Evolutionary conservation across 2,329 filamentous ascomycete genomes (phyloP), one percentile per base, ranked within the genome.

Genomic region (Colletotrichum sansevieriae): DNA sequence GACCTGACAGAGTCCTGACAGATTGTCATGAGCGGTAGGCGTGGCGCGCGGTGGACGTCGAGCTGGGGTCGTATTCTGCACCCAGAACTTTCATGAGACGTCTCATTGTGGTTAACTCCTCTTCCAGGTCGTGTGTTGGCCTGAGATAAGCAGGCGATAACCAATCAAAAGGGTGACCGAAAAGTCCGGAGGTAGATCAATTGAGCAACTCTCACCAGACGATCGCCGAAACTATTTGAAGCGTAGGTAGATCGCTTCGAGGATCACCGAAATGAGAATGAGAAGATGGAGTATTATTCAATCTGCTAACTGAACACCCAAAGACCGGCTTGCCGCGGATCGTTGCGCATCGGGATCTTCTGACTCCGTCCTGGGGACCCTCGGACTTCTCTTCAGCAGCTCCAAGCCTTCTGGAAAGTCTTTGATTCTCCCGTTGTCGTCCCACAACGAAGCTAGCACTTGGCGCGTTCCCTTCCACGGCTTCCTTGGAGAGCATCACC

Each of bases 371-470:
- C 55, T 57, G 20, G 60, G 46, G 43, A 65, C 66, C 39, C 51
- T 70, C 29, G 43, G 72, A 70, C 63, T 73, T 41, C 49, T 56
- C 51, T 41, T 66, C 54, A 72, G 52, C 43, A 73, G 51, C 29
- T 71, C 59, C 4, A 63, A 61, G 12, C 75, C 74, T 52, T 76
- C 73, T 12, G 68, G 46, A 61, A 72, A 77, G 56, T 76, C 76
- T 2, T 63, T 71, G 22, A 77, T 66, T 43, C 76, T 72, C 9
- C 62, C 71, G 11, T 72, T 68, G 12, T 74, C 71, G 41, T 79
- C 74, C 76, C 76, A 79, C 12, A 78, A 63, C 3, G 76, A 76
- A 7, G 78, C 76, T 1, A 79, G 60, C 4, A 79, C 75, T 41
- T 72, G 73, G 57, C 77, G 74, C 13, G 74, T 70, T 0, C 77